Evolutionary conservation across 306 rosid species (phyloP).

Genomic region (Quercus glauca): DNA sequence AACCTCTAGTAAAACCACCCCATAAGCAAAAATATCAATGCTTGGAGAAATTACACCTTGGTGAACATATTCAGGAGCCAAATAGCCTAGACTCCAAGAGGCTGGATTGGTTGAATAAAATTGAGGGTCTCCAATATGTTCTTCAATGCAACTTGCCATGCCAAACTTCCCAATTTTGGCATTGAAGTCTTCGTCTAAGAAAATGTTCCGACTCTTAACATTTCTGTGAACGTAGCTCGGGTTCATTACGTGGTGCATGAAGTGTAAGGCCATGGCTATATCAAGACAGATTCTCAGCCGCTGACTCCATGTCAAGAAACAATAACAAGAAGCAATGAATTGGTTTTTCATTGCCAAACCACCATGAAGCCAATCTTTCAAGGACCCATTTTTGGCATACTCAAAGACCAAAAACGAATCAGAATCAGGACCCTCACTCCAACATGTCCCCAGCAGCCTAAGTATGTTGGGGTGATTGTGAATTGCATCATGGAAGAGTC

Average conservation of each 20-base stretch:
- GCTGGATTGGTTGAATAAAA: conserved; percentile 47
- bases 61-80: conserved; percentile 73
- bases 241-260: conserved; percentile 73
- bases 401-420: conserved; percentile 71
- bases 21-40: conserved; percentile 69
- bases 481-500: conserved; percentile 48
- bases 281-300: conserved; percentile 77
- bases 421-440: conserved; percentile 47
- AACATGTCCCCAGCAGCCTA: conserved; percentile 59
- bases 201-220: conserved; percentile 75
- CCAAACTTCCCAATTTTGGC: conserved; percentile 83
- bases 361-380: conserved; percentile 93
- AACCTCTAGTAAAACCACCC: conserved; percentile 71
- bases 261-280: conserved; percentile 70
- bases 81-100: conserved; percentile 57
- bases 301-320: conserved; percentile 89
- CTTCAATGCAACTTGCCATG: conserved; percentile 57
- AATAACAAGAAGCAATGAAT: conserved; percentile 84
- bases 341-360: conserved; percentile 92
- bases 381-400: conserved; percentile 77
- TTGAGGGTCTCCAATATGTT: conserved; percentile 40
- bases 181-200: conserved; percentile 82
- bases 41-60: conserved; percentile 64
- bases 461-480: conserved; percentile 81
- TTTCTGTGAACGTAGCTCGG: conserved; percentile 71